Evolutionary conservation across 2,329 filamentous ascomycete genomes (phyloP), one percentile per base, ranked within the genome.

Genomic region (Penicillium vulpinum): DNA sequence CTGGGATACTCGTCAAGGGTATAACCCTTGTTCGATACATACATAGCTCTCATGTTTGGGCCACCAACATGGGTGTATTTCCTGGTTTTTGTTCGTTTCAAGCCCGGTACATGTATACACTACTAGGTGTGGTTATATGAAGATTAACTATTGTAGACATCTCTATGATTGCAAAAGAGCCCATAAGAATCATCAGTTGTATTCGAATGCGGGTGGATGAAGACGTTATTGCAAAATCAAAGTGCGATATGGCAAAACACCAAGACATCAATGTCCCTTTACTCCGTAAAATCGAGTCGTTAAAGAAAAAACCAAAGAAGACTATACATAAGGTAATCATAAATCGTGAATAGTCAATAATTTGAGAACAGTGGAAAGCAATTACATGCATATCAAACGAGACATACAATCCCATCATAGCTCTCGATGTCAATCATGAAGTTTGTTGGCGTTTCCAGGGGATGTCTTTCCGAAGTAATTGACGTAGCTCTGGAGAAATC

Each of bases 401-500:
- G 44, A 35, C 44, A 46, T 22, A 2, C 8, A 46, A 33, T 4
- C 28, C 18, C 44, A 26, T 31, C 10, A 22, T n/a, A 18, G 31
- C 0, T 35, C 16, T 21, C 6, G 11, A 22, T 24, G 21, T 13
- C 6, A 21, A 35, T 43, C 58, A 59, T 15, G 58, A 58, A 18
- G 46, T 50, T 21, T 58, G 46, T 24, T 68, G 59, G 33, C 63
- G 56, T 72, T 76, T 62, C 79, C 79, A 60, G 68, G 78, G 70
- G 8, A 88, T 76, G 58, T 88, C 84, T 58, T 83, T 78, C 61
- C 82, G 85, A n/a, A 90, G 69, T 41, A 90, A 63, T 7, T 77
- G 73, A 46, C 88, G 80, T 56, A 90, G 70, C 63, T 90, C 85
- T 0, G 84, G 80, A 60, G 83, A 87, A 45, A 90, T 85, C 16